These are phyloP conservation scores for Syzygium aromaticum DNA, from an alignment of 345 rosid species.

Conservation along the genomic window DNA sequence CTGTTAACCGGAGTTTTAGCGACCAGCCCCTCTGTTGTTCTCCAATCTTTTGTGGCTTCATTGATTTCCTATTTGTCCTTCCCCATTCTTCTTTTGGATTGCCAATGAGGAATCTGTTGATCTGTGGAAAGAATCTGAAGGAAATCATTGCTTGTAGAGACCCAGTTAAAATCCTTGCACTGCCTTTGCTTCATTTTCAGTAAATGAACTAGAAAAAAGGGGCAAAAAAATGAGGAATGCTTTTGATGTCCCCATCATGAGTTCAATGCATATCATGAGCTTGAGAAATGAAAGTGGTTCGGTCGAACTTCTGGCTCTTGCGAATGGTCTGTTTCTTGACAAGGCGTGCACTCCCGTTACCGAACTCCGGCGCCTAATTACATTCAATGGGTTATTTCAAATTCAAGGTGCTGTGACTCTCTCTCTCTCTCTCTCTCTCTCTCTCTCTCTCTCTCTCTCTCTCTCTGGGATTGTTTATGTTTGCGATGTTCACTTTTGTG, in stretches of 20 bases:
- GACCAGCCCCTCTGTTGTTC: not conserved
- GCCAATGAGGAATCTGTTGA: not conserved
- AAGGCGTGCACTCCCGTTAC: not conserved
- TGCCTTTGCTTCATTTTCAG: not conserved
- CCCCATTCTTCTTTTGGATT: not conserved
- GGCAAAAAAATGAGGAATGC: not conserved
- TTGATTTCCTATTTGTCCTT: not conserved
- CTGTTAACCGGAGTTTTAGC: not conserved
- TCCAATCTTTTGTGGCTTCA: not conserved
- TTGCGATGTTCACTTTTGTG: not conserved
- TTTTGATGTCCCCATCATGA: not conserved
- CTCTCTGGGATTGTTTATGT: not conserved
- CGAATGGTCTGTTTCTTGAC: not conserved
- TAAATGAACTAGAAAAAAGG: not conserved
- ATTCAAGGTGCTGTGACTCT: not conserved
- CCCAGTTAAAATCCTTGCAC: not conserved
- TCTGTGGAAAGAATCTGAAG: not conserved
- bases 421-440: not conserved
- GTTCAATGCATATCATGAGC: not conserved
- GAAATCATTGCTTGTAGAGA: not conserved
- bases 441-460: not conserved
- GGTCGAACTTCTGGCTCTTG: not conserved
- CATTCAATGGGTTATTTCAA: not conserved
- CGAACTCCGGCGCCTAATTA: not conserved
- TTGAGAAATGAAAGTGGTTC: not conserved